Evolutionary conservation across 2,329 filamentous ascomycete genomes (phyloP), one percentile per base, ranked within the genome.

Genomic region (Dactylellina cionopaga): DNA sequence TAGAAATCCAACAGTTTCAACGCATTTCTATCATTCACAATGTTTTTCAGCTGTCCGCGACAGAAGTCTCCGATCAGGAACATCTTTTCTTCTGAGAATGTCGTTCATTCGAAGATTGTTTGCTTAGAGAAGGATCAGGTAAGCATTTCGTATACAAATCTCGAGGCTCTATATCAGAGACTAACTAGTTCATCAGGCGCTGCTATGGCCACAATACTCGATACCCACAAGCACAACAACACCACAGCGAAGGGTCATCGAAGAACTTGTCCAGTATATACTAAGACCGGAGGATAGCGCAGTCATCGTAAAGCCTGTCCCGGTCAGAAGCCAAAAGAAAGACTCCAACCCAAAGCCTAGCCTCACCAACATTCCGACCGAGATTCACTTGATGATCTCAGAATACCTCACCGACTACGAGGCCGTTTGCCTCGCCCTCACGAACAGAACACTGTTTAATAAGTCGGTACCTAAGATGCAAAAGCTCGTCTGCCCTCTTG

Each of bases 111-210:
- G 22, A 72, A 72, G 29, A 55, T 72, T 24, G 59, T 72, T 9
- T 72, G 68, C 25, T 49, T 72, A 11, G 68, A 72, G 46, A 72
- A 60, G 22, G 68, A 72, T 29, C 44, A 65, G 39, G 60, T 65
- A 10, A 44, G 58, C n/a, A 43, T 31, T 31, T 6, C 25, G 19
- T 9, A 17, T 11, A 55, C n/a, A 4, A 24, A 13, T 29, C 2
- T 41, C 51, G 25, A 41, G 10, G n/a, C n/a, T n/a, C n/a, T n/a
- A n/a, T n/a, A n/a, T n/a, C n/a, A n/a, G 25, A 39, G 3, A 25
- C n/a, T 27, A 47, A 47, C n/a, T n/a, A 7, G 15, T 47, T 24
- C 5, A 35, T 15, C 29, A 72, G 59, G 68, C 68, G 5, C 46
- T 72, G 5, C 59, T 65, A 64, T 72, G 68, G 68, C 68, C 59